Evolutionary conservation across 2,329 filamentous ascomycete genomes (phyloP).

Genomic region (Talaromyces piceae): DNA sequence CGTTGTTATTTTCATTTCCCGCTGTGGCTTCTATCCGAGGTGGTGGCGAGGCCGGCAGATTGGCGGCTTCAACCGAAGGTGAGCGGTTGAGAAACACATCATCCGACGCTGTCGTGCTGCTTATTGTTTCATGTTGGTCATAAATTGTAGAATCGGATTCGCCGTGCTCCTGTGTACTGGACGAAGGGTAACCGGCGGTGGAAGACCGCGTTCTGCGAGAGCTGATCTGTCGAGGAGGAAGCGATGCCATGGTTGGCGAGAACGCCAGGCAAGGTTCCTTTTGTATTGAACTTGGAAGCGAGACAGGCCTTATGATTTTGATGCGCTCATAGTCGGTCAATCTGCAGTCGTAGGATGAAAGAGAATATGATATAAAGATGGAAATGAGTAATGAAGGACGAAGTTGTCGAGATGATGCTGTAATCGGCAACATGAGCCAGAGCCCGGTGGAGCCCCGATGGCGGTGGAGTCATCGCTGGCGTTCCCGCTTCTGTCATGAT

Average conservation of each 20-base stretch:
- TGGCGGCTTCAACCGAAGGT: not conserved
- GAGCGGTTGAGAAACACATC: conserved; percentile 5
- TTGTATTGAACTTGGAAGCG: no score
- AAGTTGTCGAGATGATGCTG: not conserved
- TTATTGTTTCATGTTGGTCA: not conserved
- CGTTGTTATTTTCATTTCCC: not conserved
- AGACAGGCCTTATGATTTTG: not conserved
- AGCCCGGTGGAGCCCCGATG: not conserved
- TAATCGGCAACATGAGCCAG: not conserved
- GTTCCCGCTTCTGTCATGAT: not conserved
- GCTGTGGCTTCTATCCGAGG: conserved; percentile 1
- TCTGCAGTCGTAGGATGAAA: not conserved
- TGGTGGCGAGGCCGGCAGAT: conserved; percentile 1
- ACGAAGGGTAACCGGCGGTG: conserved; percentile 3
- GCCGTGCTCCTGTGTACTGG: not conserved
- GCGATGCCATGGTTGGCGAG: conserved; percentile 10
- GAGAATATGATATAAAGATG: not conserved
- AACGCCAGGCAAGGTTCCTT: no score
- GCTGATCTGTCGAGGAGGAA: conserved; percentile 7
- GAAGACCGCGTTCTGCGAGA: conserved; percentile 7
- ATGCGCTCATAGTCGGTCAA: not conserved
- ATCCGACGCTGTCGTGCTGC: not conserved
- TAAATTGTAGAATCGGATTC: conserved; percentile 1
- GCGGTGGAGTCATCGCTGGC: not conserved
- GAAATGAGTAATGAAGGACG: not conserved